Percentiles rank a stretch among this genome's conserved stretches.
Evolutionary conservation across 2,329 filamentous ascomycete species (phyloP).

Genomic region (Fusarium equiseti): DNA sequence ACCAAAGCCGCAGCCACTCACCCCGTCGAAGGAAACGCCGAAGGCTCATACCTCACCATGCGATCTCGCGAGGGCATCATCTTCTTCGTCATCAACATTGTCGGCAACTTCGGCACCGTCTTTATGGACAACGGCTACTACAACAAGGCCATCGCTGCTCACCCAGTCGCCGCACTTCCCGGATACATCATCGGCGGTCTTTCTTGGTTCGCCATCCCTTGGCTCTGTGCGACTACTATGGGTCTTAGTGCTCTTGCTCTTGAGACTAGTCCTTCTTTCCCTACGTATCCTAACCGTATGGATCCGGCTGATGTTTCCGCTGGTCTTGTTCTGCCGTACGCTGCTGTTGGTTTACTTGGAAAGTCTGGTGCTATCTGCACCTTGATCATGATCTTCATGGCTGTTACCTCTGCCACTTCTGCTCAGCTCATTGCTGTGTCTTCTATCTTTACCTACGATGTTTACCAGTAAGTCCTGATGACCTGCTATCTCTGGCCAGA

Average conservation of each 20-base stretch:
- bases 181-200: conserved; percentile 90
- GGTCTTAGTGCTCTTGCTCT: conserved; percentile 84
- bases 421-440: conserved; percentile 89
- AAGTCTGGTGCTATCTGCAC: conserved; percentile 44
- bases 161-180: conserved; percentile 85
- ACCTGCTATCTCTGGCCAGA: too few species aligned
- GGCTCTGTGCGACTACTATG: conserved; percentile 90
- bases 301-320: conserved; percentile 75
- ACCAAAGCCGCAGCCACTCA: conserved; percentile 75
- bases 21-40: conserved; percentile 82
- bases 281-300: conserved; percentile 60
- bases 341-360: conserved; percentile 82
- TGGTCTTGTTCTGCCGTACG: conserved; percentile 86
- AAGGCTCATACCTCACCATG: conserved; percentile 91
- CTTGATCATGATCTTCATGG: conserved; percentile 54
- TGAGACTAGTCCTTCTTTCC: conserved; percentile 62
- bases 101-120: conserved; percentile 86
- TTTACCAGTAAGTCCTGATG: conserved; percentile 22
- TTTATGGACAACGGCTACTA: conserved; percentile 90
- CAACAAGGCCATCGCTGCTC: conserved; percentile 93
- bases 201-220: conserved; percentile 93
- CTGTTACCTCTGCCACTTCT: conserved; percentile 85
- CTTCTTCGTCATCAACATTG: conserved; percentile 90
- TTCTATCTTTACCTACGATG: conserved; percentile 70
- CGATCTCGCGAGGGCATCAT: conserved; percentile 76